Percentiles rank a stretch among this genome's conserved stretches.
Conservation (phyloP, 2,329 filamentous ascomycete genomes). For the Drechslera avenae region DNA sequence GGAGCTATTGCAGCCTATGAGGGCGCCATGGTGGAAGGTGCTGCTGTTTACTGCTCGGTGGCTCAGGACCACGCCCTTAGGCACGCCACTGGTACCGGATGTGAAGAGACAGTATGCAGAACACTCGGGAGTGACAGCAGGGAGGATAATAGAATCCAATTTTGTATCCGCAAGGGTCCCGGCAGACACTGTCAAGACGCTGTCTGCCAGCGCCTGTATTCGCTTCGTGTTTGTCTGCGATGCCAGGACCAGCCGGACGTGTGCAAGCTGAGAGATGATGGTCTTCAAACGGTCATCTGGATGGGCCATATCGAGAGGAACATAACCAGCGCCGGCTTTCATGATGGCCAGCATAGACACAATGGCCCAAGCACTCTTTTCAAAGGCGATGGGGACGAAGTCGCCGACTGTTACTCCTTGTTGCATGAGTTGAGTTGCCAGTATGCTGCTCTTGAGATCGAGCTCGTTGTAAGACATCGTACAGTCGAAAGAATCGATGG, state of each 20-base stretch:
- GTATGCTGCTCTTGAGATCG: constrained; percentile 4
- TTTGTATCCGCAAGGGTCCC: neutral
- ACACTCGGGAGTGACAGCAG: neutral
- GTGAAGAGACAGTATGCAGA: constrained; percentile 67
- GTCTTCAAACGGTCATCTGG: neutral
- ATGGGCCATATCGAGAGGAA: constrained; percentile 16
- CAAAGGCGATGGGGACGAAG: constrained; percentile 14
- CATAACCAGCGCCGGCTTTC: constrained; percentile 51
- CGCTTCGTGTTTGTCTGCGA: neutral
- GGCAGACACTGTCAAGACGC: neutral
- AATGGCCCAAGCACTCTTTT: constrained; percentile 25
- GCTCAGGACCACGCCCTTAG: constrained; percentile 67
- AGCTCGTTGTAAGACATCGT: constrained; percentile 20
- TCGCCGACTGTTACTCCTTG: constrained; percentile 1
- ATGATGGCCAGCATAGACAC: constrained; percentile 49
- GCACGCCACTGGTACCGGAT: constrained; percentile 75
- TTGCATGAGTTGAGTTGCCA: constrained; percentile 12
- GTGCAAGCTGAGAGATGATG: neutral
- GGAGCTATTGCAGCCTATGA: neutral
- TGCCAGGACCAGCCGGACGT: neutral
- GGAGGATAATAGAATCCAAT: neutral
- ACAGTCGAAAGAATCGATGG: constrained; percentile 13
- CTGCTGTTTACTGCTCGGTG: neutral
- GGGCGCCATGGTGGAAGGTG: neutral
- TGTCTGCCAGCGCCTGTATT: neutral